phyloP scores from a whole-genome alignment of 805 yeast genomes.

The Komagataella populi region DNA sequence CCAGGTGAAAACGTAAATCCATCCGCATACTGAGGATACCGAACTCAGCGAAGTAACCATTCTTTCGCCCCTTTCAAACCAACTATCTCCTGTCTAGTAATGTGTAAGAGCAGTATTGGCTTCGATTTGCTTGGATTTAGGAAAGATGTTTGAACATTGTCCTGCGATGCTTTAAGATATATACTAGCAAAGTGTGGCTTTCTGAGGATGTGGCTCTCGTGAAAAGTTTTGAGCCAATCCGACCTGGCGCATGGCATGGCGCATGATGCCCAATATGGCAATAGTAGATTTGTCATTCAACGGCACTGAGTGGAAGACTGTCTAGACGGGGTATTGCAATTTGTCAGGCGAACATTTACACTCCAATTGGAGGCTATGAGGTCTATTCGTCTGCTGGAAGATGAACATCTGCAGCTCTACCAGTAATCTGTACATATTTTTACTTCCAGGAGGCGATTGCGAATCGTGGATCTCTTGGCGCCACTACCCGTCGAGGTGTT shows the following conservation, averaged over 20 bases:
- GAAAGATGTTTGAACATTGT: not conserved
- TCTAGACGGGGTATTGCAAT: too few species aligned
- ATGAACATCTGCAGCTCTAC: too few species aligned
- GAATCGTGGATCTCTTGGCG: too few species aligned
- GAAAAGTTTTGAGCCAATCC: not conserved
- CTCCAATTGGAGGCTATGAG: too few species aligned
- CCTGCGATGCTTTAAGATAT: not conserved
- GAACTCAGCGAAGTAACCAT: not conserved
- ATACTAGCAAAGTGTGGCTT: not conserved
- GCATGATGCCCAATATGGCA: not conserved
- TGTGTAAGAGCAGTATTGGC: not conserved
- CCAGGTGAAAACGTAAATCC: conserved; percentile 17
- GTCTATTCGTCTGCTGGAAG: too few species aligned
- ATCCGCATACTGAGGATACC: conserved; percentile 13
- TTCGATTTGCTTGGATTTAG: not conserved
- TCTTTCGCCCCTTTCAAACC: not conserved
- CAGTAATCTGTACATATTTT: too few species aligned
- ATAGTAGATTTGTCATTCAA: too few species aligned
- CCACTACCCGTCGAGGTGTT: too few species aligned
- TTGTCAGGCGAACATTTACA: too few species aligned
- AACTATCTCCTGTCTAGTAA: not conserved
- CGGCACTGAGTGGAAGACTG: too few species aligned
- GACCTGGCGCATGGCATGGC: too few species aligned
- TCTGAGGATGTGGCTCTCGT: not conserved
- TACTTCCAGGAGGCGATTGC: too few species aligned